These are phyloP conservation scores for Termitomyces titanicus DNA, from an alignment of 768 basidiomycete species.

Conservation along the genomic window DNA sequence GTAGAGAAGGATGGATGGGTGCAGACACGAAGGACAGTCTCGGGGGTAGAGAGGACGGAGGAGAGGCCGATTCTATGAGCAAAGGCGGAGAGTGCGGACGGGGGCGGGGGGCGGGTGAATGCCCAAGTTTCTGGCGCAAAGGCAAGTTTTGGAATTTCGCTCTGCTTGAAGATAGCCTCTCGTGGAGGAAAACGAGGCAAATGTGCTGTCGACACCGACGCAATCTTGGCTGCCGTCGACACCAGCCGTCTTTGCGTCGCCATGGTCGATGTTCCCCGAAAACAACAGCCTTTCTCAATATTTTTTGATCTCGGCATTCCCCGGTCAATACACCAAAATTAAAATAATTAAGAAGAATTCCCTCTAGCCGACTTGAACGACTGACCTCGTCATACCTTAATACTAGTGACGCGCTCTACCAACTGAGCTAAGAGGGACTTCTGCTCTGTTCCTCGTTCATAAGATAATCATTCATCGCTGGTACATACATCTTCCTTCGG, in stretches of 20 bases:
- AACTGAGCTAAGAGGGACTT: conserved; percentile 5
- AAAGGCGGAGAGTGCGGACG: conserved; percentile 70
- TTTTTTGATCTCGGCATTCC: conserved; percentile 27
- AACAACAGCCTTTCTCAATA: conserved; percentile 17
- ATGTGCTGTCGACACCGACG: conserved; percentile 54
- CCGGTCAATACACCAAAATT: conserved; percentile 10
- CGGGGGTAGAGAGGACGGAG: conserved; percentile 47
- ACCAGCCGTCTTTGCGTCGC: conserved; percentile 54
- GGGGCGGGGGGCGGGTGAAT: conserved; percentile 64
- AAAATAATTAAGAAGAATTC: not conserved
- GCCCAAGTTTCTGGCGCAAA: conserved; percentile 73
- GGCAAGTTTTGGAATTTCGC: conserved; percentile 30
- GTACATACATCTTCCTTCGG: too few relatives aligned
- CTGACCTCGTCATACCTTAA: not conserved
- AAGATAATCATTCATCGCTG: too few relatives aligned
- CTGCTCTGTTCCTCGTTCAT: not conserved
- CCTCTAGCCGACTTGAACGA: conserved; percentile 10
- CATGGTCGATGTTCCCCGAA: conserved; percentile 31
- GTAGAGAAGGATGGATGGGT: conserved; percentile 71
- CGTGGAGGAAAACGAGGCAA: conserved; percentile 60
- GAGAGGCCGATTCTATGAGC: conserved; percentile 73
- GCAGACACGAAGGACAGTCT: conserved; percentile 67
- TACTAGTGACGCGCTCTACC: conserved; percentile 6
- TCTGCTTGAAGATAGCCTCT: conserved; percentile 37
- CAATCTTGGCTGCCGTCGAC: conserved; percentile 17